A percentile compares a stretch with the other conserved stretches of the same genome.
Conservation (phyloP, 2,329 filamentous ascomycete genomes). For the Colletotrichum higginsianum region DNA sequence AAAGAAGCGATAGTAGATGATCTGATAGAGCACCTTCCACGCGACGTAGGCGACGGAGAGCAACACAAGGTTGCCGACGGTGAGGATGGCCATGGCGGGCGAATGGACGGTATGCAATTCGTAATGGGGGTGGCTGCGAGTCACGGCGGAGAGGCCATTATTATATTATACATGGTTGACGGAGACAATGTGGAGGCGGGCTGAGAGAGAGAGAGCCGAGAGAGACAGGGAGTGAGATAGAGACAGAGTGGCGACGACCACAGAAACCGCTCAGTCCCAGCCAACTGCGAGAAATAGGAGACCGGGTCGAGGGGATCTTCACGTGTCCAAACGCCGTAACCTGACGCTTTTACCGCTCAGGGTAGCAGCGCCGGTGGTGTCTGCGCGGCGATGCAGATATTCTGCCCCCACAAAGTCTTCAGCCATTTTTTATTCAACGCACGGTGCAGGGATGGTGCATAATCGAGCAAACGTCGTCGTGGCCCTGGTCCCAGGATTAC, state of each 20-base stretch:
- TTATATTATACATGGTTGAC: neutral
- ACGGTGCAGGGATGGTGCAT: neutral
- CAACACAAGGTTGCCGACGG: conserved; percentile 51
- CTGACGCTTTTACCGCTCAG: neutral
- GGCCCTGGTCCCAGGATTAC: neutral
- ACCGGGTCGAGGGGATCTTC: neutral
- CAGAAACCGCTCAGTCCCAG: neutral
- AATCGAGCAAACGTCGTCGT: neutral
- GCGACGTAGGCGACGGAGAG: conserved; percentile 51
- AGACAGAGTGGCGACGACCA: neutral
- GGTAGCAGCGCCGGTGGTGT: neutral
- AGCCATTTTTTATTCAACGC: neutral
- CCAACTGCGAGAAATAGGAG: neutral
- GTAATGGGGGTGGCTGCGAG: conserved; percentile 1
- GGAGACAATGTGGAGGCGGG: neutral
- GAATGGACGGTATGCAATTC: too few species aligned
- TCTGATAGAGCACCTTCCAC: conserved; percentile 58
- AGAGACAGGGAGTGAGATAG: too few species aligned
- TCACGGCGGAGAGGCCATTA: neutral
- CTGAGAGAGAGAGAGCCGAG: neutral
- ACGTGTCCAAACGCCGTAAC: neutral
- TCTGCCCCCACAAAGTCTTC: neutral
- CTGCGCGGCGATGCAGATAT: neutral
- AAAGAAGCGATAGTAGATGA: conserved; percentile 65
- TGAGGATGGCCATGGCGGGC: conserved; percentile 53